Percentiles rank a stretch among this genome's conserved stretches.
phyloP scores from a whole-genome alignment of 345 rosid genomes.

The Salix udensis region DNA sequence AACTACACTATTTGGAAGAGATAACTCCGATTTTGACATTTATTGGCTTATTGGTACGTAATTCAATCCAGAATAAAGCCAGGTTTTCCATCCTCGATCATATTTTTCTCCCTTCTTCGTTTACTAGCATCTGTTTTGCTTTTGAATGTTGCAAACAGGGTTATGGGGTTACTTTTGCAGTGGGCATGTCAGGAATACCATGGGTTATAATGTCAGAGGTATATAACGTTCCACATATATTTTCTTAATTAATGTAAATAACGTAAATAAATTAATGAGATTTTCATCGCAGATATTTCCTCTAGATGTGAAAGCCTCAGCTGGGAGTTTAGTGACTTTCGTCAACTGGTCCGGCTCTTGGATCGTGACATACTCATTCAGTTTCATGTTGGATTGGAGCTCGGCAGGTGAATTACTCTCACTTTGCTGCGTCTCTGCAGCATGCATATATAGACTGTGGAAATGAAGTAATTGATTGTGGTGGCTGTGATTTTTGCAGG shows the following conservation, averaged over 20 bases:
- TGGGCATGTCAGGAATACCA: conserved; percentile 76
- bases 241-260: neutral
- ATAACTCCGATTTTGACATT: too few relatives aligned
- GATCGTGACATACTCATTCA: neutral
- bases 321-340: conserved; percentile 5
- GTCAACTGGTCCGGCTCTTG: neutral
- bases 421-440: too few relatives aligned
- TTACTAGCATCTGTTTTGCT: too few relatives aligned
- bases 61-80: too few relatives aligned
- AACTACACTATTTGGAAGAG: too few relatives aligned
- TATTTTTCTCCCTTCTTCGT: too few relatives aligned
- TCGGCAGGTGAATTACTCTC: neutral
- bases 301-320: neutral
- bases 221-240: neutral
- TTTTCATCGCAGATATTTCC: conserved; percentile 1
- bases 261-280: too few relatives aligned
- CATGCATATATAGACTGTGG: too few relatives aligned
- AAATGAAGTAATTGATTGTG: too few relatives aligned
- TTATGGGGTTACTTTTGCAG: conserved; percentile 43
- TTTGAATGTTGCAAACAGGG: conserved; percentile 15
- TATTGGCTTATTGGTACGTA: too few relatives aligned
- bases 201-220: conserved; percentile 91
- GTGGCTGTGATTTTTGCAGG: neutral
- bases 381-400: neutral
- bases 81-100: too few relatives aligned